A percentile compares a stretch with the other conserved stretches of the same genome.
These are phyloP conservation scores for Wickerhamiella brachini DNA, from an alignment of 805 yeast genomes.

Conservation along the genomic window DNA sequence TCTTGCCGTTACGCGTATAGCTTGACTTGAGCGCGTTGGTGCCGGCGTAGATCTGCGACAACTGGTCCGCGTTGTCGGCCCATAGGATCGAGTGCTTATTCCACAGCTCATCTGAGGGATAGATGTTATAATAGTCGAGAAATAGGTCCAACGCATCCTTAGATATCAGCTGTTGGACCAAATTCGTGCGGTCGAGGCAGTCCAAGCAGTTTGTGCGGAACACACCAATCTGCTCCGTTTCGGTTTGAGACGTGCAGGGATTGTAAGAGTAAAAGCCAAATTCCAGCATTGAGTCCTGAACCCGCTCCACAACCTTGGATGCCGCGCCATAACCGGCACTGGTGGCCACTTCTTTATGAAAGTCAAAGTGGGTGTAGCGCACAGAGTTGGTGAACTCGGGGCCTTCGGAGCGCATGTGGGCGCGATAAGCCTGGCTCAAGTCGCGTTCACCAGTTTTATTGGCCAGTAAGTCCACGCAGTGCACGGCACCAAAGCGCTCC, in stretches of 20 bases:
- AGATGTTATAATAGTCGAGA: slow-evolving; percentile 31
- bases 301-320: slow-evolving; percentile 43
- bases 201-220: slow-evolving; percentile 91
- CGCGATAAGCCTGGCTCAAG: slow-evolving; percentile 49
- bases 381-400: slow-evolving; percentile 22
- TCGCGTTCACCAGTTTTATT: slow-evolving; percentile 67
- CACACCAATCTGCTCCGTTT: slow-evolving; percentile 76
- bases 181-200: slow-evolving; percentile 87
- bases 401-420: slow-evolving; percentile 37
- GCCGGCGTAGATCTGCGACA: slow-evolving; percentile 91
- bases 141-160: slow-evolving; percentile 43
- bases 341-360: slow-evolving; percentile 83
- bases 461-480: slow-evolving; percentile 76
- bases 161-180: slow-evolving; percentile 66
- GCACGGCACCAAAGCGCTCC: slow-evolving; percentile 73
- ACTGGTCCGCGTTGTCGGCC: slow-evolving; percentile 98
- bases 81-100: slow-evolving; percentile 74
- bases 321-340: slow-evolving; percentile 77
- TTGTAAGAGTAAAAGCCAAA: slow-evolving; percentile 80
- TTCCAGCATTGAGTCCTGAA: slow-evolving; percentile 53
- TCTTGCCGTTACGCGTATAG: slow-evolving; percentile 85
- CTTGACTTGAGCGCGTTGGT: slow-evolving; percentile 94
- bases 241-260: slow-evolving; percentile 33
- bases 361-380: slow-evolving; percentile 73
- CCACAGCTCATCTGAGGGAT: slow-evolving; percentile 40